Evolutionary conservation across 164 flowering plant genomes (phyloP).

Genomic region (Kingdonia uniflora): DNA sequence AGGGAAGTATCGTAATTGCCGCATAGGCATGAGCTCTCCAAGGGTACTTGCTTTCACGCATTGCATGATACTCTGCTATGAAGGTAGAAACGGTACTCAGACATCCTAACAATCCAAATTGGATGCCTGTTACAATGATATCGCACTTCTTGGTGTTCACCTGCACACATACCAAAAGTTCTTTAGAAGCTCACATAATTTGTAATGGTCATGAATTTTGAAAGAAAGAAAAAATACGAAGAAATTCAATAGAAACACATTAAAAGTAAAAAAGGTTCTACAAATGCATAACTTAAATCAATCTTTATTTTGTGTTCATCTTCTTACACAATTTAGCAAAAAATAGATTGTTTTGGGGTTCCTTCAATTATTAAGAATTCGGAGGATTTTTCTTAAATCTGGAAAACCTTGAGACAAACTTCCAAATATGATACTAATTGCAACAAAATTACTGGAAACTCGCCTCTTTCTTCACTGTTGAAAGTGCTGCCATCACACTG

Average conservation of each 20-base stretch:
- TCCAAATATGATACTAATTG: neutral
- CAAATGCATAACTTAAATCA: no score
- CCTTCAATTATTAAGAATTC: no score
- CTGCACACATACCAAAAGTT: constrained; percentile 25
- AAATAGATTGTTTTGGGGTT: no score
- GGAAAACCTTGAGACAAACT: no score
- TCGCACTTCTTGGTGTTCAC: constrained; percentile 42
- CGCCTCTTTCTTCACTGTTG: constrained; percentile 58
- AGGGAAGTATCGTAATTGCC: constrained; percentile 30
- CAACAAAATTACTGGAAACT: constrained; percentile 4
- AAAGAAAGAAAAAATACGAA: no score
- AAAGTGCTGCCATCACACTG: constrained; percentile 66
- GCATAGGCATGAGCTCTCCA: constrained; percentile 76
- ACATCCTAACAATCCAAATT: constrained; percentile 76
- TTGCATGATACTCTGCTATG: constrained; percentile 66
- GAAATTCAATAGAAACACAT: no score
- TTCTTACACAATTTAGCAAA: no score
- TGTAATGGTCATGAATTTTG: no score
- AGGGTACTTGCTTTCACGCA: constrained; percentile 40
- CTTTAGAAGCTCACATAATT: neutral
- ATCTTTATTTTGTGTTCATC: no score
- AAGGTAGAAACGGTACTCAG: constrained; percentile 89
- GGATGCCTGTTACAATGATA: constrained; percentile 48
- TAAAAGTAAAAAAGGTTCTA: no score
- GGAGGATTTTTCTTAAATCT: no score